Evolutionary conservation across 2,329 filamentous ascomycete genomes (phyloP).

Genomic region (Aureobasidium uvarum): DNA sequence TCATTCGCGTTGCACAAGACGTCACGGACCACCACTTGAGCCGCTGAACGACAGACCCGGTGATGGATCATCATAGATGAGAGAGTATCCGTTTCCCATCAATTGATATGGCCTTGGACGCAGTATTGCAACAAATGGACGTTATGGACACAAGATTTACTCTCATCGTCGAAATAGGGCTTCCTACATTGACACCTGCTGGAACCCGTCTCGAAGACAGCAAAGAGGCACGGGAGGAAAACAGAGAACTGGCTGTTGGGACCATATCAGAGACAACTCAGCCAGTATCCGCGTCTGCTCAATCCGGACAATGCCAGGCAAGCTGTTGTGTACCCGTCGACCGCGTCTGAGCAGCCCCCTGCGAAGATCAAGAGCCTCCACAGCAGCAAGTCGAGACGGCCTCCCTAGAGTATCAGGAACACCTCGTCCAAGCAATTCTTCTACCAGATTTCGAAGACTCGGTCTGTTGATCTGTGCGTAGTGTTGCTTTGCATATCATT

Average conservation of each 20-base stretch:
- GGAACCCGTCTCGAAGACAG: neutral
- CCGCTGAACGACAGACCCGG: neutral
- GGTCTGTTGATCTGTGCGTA: constrained; percentile 22
- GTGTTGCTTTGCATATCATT: constrained; percentile 18
- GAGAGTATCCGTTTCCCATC: neutral
- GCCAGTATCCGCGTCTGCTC: constrained; percentile 18
- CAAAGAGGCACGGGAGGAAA: neutral
- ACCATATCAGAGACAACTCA: constrained; percentile 13
- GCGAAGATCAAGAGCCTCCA: constrained; percentile 6
- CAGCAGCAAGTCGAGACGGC: constrained; percentile 18
- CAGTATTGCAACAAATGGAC: neutral
- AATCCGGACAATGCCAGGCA: constrained; percentile 19
- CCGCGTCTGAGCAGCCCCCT: constrained; percentile 7
- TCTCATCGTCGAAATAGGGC: constrained; percentile 3
- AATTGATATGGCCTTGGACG: neutral
- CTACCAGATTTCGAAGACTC: constrained; percentile 12
- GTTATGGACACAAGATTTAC: neutral
- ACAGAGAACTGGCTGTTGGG: constrained; percentile 14
- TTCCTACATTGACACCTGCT: constrained; percentile 19
- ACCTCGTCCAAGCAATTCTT: constrained; percentile 19
- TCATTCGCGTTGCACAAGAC: constrained; percentile 4
- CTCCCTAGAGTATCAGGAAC: neutral
- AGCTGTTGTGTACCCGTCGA: neutral
- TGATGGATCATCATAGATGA: constrained; percentile 1
- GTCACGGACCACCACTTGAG: constrained; percentile 17